Conservation (phyloP, 2,329 filamentous ascomycete genomes). For the Aspergillus brunneoviolaceus region DNA sequence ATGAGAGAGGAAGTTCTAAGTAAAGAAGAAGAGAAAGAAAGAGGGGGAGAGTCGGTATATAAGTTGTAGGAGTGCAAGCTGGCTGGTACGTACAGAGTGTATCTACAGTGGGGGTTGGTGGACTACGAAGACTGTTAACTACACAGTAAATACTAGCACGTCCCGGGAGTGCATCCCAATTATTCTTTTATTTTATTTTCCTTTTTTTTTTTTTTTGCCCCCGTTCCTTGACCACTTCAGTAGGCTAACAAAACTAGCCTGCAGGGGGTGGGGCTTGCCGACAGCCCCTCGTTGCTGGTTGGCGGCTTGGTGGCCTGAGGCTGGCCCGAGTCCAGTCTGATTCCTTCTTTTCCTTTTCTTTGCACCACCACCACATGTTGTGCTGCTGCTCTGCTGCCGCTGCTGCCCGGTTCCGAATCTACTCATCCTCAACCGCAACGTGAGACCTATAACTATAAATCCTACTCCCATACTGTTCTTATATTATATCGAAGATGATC, state of each 20-base stretch:
- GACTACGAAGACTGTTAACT: no score
- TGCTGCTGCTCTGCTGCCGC: no score
- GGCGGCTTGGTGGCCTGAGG: neutral
- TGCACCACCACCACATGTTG: no score
- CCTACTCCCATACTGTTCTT: no score
- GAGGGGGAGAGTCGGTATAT: conserved; percentile 16
- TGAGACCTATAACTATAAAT: neutral
- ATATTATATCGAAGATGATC: no score
- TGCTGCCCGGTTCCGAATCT: neutral
- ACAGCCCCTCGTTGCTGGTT: neutral
- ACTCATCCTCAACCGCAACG: neutral
- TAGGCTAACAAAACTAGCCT: neutral
- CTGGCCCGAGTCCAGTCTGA: neutral
- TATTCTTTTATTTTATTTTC: neutral
- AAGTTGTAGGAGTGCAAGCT: conserved; percentile 6
- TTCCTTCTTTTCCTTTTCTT: no score
- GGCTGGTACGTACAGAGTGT: neutral
- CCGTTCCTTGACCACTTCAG: neutral
- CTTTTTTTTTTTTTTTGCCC: neutral
- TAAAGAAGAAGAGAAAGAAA: conserved; percentile 15
- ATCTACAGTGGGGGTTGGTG: no score
- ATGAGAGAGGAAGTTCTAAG: conserved; percentile 12
- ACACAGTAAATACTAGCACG: no score
- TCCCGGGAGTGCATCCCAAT: no score
- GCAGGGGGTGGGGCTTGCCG: neutral